Conservation (phyloP, 129 eudicot genomes). For the Deinandra increscens region DNA sequence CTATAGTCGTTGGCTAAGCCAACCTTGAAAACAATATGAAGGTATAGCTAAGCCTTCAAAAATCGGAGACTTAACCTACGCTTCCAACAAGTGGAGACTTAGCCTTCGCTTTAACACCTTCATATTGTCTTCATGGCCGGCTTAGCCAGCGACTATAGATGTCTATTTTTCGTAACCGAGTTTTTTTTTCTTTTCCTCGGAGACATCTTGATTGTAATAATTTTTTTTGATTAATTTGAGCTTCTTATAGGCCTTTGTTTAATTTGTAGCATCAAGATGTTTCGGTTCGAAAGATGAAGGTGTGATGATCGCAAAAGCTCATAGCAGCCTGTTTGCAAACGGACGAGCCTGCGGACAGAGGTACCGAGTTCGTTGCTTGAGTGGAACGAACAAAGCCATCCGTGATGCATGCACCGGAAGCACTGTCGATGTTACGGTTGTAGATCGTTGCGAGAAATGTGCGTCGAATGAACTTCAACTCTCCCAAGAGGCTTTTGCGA, state of each 20-base stretch:
- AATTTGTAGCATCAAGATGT: conserved; percentile 45
- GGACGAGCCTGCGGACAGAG: conserved; percentile 40
- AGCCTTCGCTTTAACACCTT: too few relatives aligned
- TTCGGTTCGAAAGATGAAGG: conserved; percentile 34
- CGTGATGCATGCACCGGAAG: conserved; percentile 34
- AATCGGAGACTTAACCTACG: too few relatives aligned
- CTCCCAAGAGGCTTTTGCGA: conserved; percentile 29
- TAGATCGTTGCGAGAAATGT: conserved; percentile 27
- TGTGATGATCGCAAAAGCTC: conserved; percentile 42
- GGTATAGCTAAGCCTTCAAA: too few relatives aligned
- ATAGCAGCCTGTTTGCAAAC: conserved; percentile 26
- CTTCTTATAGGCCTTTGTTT: background rate
- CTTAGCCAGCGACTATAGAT: too few relatives aligned
- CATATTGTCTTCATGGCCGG: too few relatives aligned
- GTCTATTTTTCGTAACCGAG: too few relatives aligned
- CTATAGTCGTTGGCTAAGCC: too few relatives aligned
- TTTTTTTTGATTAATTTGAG: background rate
- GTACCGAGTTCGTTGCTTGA: conserved; percentile 37
- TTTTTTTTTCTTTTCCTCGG: too few relatives aligned
- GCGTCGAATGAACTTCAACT: conserved; percentile 18
- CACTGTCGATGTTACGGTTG: conserved; percentile 22
- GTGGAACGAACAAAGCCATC: conserved; percentile 42
- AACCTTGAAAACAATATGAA: too few relatives aligned
- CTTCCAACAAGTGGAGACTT: too few relatives aligned
- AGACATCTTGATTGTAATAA: background rate